Conservation (phyloP, 768 basidiomycete species). For the Fibroporia radiculosa region DNA sequence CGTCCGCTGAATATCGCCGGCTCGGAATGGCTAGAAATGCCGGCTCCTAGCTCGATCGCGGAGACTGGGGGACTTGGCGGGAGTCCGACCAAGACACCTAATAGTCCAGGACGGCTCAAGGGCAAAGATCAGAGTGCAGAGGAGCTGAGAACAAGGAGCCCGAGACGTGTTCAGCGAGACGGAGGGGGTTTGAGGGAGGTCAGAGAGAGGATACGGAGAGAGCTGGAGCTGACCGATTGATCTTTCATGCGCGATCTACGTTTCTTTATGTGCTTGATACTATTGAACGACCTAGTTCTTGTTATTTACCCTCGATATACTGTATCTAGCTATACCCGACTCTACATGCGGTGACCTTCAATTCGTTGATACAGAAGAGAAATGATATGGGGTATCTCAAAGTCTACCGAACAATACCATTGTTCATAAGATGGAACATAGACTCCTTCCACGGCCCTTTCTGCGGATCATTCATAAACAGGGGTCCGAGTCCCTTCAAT, state of each 20-base stretch:
- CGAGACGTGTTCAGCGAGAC: conserved; percentile 62
- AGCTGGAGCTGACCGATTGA: conserved; percentile 62
- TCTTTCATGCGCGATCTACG: conserved; percentile 3
- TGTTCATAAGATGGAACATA: neutral
- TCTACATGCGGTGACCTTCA: neutral
- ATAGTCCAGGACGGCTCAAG: conserved; percentile 24
- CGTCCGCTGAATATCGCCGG: conserved; percentile 53
- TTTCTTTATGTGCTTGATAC: neutral
- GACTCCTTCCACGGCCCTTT: conserved; percentile 1
- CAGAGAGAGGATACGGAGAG: conserved; percentile 71
- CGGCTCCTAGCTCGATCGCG: conserved; percentile 30
- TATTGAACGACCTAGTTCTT: neutral
- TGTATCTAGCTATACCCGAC: neutral
- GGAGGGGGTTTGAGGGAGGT: conserved; percentile 71
- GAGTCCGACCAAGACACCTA: conserved; percentile 37
- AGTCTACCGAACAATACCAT: conserved; percentile 1
- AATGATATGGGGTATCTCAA: too few relatives aligned
- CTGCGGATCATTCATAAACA: neutral
- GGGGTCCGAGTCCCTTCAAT: neutral
- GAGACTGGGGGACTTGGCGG: conserved; percentile 15
- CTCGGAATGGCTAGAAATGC: conserved; percentile 54
- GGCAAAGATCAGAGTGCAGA: conserved; percentile 51
- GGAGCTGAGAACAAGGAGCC: conserved; percentile 61
- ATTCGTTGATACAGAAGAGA: neutral
- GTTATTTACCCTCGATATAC: neutral